phyloP scores from a whole-genome alignment of 805 yeast genomes.

The Kuraishia hungarica region DNA sequence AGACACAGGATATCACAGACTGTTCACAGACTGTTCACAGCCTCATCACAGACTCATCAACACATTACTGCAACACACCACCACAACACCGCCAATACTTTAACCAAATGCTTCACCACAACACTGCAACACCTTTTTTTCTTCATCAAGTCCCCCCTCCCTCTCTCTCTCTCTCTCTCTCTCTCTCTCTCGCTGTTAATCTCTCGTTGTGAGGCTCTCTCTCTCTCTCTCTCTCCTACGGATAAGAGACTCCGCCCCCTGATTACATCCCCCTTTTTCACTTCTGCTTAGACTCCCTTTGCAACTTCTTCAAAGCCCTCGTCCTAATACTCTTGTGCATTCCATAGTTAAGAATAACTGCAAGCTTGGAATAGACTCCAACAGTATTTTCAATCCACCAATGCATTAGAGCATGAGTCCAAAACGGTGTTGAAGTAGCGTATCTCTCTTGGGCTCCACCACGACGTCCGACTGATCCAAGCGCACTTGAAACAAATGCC shows the following conservation, averaged over 20 bases:
- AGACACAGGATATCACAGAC: neutral
- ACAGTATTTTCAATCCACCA: slow-evolving; percentile 69
- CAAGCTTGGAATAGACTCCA: slow-evolving; percentile 72
- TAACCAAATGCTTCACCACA: no score
- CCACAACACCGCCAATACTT: no score
- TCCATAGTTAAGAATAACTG: slow-evolving; percentile 54
- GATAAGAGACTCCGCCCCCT: no score
- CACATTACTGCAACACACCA: no score
- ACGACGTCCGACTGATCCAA: slow-evolving; percentile 68
- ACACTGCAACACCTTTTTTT: no score
- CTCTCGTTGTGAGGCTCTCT: no score
- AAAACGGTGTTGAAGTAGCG: slow-evolving; percentile 84
- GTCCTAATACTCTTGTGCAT: slow-evolving; percentile 77
- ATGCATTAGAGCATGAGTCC: slow-evolving; percentile 91
- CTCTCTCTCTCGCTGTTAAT: no score
- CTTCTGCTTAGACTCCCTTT: slow-evolving; percentile 20
- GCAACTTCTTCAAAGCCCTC: slow-evolving; percentile 77
- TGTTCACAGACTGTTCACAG: no score
- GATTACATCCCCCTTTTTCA: neutral
- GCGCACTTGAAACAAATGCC: slow-evolving; percentile 65
- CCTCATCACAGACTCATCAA: no score
- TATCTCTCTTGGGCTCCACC: slow-evolving; percentile 89
- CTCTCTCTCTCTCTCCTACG: no score
- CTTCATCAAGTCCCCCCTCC: no score
- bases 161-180: no score